Base-by-base conservation (phyloP, 768 basidiomycete species). In the Auricularia sp. region DNA sequence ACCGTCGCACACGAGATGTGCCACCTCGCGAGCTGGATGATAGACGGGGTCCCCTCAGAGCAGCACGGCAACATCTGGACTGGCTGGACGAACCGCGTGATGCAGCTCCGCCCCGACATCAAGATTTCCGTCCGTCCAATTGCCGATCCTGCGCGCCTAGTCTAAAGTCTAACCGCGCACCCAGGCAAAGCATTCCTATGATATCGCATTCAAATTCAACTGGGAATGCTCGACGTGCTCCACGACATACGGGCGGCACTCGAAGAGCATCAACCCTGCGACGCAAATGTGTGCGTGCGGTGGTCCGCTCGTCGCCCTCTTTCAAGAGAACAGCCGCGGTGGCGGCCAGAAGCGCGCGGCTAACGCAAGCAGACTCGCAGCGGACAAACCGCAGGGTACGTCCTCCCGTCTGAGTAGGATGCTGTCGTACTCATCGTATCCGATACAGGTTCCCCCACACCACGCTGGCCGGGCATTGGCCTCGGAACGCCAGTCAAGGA, bases 1-100 rank as follows among this genome's bases (percentile, higher is more conserved):
- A 94, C 92, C 1, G 75, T 95, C 12, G 85, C 90, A 36, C 93
- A 95, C 69, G 93, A 95, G 73, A 93, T 94, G 91, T 94, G 92
- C 69, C 93, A 94, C 76, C 74, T 95, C 39, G 93, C 93, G 2
- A 84, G 84, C 64, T 95, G 92, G 92, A 77, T 90, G 29, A 90
- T 95, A 64, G 84, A 88, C 71, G 76, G 81, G 18, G 79, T 84
- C 10, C 81, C 86, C 3, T 84, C 84, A 65, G 90, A 91, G 72
- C 82, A 81, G 6, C 91, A 94, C 68, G 91, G 91, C 6, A 78
- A 44, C 18, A 21, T 64, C 59, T 62, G 62, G 42, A 11, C 33
- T 16, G 51, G 21, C 61, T 90, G 91, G 92, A 88, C 87, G 2
- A 71, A 70, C 6, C 84, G 80, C 68, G 85, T 95, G n/a, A 88